A percentile compares a stretch with the other conserved stretches of the same genome.
Evolutionary conservation across 192 early-diverging fungal species (phyloP).

Genomic region (Gonapodya prolifera): DNA sequence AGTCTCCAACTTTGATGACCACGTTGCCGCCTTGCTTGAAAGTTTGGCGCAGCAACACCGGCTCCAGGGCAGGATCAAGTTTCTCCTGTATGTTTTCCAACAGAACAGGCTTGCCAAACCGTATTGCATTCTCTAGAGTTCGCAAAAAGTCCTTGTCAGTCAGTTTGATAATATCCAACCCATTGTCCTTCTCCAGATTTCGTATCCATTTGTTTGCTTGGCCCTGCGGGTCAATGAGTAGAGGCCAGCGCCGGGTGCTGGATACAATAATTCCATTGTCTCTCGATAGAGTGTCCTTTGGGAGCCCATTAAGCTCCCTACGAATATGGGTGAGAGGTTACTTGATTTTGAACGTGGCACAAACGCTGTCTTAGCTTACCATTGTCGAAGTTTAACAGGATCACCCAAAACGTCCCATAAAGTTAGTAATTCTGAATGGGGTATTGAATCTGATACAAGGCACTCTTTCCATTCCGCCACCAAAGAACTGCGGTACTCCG

Average conservation of each 20-base stretch:
- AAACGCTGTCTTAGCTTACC: too few relatives aligned
- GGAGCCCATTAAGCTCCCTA: constrained; percentile 31
- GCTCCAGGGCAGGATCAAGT: constrained; percentile 47
- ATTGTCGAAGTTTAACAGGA: constrained; percentile 42
- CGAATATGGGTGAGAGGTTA: too few relatives aligned
- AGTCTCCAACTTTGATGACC: constrained; percentile 43
- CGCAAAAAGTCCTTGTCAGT: constrained; percentile 44
- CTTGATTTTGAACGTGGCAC: too few relatives aligned
- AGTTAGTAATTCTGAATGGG: constrained; percentile 33
- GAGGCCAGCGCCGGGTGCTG: constrained; percentile 42
- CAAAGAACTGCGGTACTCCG: constrained; percentile 37
- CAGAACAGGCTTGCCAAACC: constrained; percentile 46
- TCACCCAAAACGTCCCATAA: constrained; percentile 36
- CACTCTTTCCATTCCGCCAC: constrained; percentile 25
- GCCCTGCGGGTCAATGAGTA: constrained; percentile 49
- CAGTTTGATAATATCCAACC: constrained; percentile 42
- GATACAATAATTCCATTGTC: constrained; percentile 48
- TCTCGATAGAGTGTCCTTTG: constrained; percentile 42
- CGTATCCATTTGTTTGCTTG: constrained; percentile 54
- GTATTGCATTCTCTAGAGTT: constrained; percentile 44
- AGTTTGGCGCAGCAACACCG: constrained; percentile 42
- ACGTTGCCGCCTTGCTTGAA: constrained; percentile 50
- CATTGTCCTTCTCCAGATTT: constrained; percentile 50
- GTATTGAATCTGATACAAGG: constrained; percentile 24
- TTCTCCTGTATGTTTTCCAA: constrained; percentile 49